Base-by-base conservation (phyloP, 768 basidiomycete genomes). In the Boletus sp. region DNA sequence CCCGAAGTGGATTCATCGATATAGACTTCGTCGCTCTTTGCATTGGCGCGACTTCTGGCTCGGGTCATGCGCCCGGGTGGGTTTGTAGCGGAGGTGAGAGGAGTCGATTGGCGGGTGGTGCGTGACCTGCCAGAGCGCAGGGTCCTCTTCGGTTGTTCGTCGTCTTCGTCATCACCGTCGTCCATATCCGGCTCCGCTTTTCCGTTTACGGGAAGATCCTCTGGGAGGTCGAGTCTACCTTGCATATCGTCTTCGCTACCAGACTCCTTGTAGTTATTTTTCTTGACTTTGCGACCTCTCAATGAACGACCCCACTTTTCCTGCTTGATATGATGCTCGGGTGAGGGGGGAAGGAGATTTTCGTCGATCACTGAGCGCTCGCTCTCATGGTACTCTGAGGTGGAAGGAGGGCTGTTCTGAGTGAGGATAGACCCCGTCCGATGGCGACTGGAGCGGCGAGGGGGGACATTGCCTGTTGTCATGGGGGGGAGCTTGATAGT, bases 21-120 rank as follows among this genome's bases (percentile, higher is more conserved):
- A 52, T 84, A 81, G 35, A 75, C 77, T 24, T 83, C 82, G 36
- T 81, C 84, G 47, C 79, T 79, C 50, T 81, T 79, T 12, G 71
- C 62, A 14, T 58, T 54, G 28, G 54, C 52, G 47, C 54, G 58
- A 58, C 56, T 69, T 56, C 5, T 74, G 57, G 55, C 71, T 58
- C 59, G 72, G 59, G 69, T 57, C 35, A 61, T 54, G 59, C 50
- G 59, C 52, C 36, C n/a, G 15, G 52, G 50, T 36, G 36, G 53
- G 35, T 41, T 47, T 5, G 58, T 15, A 18, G 41, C 39, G 35
- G 47, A 28, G 18, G 50, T 24, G 36, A 30, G 53, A 14, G 52
- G 64, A 20, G 57, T 48, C 0, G 73, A 46, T 37, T 71, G 66
- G 24, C 69, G 70, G 17, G 67, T 59, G 35, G 60, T 32, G 40